Conservation (phyloP, 2,329 filamentous ascomycete genomes). For the Xylariaceae sp. region DNA sequence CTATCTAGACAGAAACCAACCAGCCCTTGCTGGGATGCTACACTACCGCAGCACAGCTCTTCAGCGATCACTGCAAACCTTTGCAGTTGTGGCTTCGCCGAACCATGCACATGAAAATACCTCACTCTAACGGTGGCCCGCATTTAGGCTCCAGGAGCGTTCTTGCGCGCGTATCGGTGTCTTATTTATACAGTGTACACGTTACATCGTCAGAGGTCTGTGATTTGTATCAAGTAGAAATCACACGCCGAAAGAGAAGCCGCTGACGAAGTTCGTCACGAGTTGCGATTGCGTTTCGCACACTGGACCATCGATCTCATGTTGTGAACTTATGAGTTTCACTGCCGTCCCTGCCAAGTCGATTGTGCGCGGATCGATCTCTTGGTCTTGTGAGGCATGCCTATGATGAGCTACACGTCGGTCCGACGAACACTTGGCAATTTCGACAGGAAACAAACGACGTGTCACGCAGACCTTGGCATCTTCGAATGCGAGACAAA, state of each 20-base stretch:
- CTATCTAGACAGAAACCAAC: not conserved
- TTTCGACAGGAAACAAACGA: conserved; percentile 16
- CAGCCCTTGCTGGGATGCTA: conserved; percentile 1
- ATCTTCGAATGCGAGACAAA: conserved; percentile 24
- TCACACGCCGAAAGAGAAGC: not conserved
- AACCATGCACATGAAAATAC: conserved; percentile 20
- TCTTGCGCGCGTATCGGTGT: not conserved
- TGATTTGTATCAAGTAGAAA: conserved; percentile 1
- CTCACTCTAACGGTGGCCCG: conserved; percentile 12
- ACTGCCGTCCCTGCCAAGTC: conserved; percentile 32
- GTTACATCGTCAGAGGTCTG: conserved; percentile 6
- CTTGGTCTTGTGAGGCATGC: conserved; percentile 28
- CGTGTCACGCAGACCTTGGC: conserved; percentile 27
- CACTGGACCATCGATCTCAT: conserved; percentile 6
- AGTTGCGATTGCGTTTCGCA: not conserved
- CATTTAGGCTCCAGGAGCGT: not conserved
- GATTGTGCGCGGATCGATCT: conserved; percentile 29
- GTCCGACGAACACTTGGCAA: conserved; percentile 30
- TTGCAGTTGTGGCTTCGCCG: conserved; percentile 25
- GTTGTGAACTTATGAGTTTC: conserved; percentile 23
- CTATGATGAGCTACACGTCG: conserved; percentile 28
- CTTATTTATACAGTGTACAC: conserved; percentile 21
- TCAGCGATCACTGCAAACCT: conserved; percentile 6
- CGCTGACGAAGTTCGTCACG: not conserved
- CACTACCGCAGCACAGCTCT: conserved; percentile 6